These are phyloP conservation scores for Ascochyta clinopodiicola DNA, from an alignment of 2,329 filamentous ascomycete genomes.

Conservation along the genomic window DNA sequence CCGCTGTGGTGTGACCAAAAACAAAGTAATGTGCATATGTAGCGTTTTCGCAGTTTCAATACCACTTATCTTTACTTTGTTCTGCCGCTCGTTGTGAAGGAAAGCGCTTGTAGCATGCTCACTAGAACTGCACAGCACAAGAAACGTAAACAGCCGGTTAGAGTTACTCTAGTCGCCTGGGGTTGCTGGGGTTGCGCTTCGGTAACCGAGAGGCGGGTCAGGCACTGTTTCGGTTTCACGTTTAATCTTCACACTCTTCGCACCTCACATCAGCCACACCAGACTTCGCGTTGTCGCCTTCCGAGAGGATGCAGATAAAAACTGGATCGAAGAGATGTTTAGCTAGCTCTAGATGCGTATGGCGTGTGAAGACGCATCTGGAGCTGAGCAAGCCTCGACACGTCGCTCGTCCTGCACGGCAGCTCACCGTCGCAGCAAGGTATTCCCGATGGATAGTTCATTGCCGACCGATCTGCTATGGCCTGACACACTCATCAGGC, in stretches of 20 bases:
- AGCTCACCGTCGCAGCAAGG: neutral
- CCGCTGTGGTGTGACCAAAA: constrained; percentile 4
- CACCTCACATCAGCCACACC: constrained; percentile 10
- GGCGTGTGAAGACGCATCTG: no score
- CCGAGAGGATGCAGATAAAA: neutral
- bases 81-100: constrained; percentile 4
- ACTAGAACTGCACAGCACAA: neutral
- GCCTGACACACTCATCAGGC: constrained; percentile 17
- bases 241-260: constrained; percentile 15
- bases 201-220: constrained; percentile 5
- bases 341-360: neutral
- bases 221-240: constrained; percentile 8
- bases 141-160: neutral
- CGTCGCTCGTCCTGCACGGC: neutral
- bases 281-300: neutral
- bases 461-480: neutral
- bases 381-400: no score
- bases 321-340: neutral
- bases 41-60: constrained; percentile 1
- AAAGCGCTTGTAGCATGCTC: neutral
- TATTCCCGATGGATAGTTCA: neutral
- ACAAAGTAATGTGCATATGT: neutral
- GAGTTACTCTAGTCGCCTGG: neutral
- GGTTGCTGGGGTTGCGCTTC: neutral
- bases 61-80: no score